phyloP scores from a whole-genome alignment of 139 green algal species.

The Chlorella sp. region DNA sequence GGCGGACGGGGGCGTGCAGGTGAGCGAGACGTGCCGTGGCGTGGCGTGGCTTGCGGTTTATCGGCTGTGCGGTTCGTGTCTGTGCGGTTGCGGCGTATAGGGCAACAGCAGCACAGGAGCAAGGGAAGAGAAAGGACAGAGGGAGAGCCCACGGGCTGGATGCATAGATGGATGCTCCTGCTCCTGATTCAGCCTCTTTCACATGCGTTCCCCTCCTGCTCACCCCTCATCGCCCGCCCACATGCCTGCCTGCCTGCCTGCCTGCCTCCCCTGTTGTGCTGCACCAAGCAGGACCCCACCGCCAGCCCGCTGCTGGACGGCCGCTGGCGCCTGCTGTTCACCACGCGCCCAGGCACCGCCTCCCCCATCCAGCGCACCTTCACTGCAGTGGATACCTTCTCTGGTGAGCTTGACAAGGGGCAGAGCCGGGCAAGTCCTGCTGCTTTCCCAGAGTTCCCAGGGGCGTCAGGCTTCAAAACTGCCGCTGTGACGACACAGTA shows the following conservation, averaged over 20 bases:
- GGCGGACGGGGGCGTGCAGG: conserved; percentile 60
- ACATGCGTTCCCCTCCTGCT: background rate
- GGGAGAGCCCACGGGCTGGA: no score
- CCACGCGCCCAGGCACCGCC: conserved; percentile 71
- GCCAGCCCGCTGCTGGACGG: conserved; percentile 60
- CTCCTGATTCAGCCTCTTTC: background rate
- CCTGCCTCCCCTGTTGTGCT: background rate
- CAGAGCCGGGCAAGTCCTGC: no score
- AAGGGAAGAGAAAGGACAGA: no score
- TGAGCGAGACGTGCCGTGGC: conserved; percentile 9
- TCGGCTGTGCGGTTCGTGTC: no score
- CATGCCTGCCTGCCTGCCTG: background rate
- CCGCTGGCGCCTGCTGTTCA: conserved; percentile 91
- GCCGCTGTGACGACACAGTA: no score
- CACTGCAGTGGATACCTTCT: conserved; percentile 88
- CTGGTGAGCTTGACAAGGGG: conserved; percentile 42
- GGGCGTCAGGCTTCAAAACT: no score
- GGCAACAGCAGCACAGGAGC: no score
- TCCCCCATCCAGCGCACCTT: conserved; percentile 93
- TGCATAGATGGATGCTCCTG: no score
- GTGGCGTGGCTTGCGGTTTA: no score
- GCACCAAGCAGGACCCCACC: conserved; percentile 53
- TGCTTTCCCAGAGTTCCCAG: no score
- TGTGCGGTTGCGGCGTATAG: no score
- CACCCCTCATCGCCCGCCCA: no score